Evolutionary conservation across 352 stramenopile species (phyloP), one percentile per base, ranked within the genome.

Genomic region (Phytophthora sp.): DNA sequence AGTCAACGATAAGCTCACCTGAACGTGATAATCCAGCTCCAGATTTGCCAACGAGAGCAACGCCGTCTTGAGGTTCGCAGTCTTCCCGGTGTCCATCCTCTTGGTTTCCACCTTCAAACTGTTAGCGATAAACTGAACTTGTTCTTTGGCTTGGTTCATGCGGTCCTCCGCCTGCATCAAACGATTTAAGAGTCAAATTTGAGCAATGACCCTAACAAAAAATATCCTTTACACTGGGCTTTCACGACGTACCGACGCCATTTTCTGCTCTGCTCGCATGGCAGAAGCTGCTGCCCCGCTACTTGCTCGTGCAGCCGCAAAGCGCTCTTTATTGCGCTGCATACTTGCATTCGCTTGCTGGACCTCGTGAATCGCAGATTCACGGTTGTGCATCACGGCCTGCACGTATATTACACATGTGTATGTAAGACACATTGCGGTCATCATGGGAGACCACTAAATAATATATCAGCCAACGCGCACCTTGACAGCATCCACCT

Each of bases 311-410:
- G 88, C 88, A 56, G 88, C 88, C 16, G 88, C 88, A 66, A 96
- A 96, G 0, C 86, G 78, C 60, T 96, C 88, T 74, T 96, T 96
- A 66, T 96, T 96, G 35, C 88, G 72, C 57, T 96, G 88, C 88
- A 96, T 96, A 54, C 84, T 94, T 5, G 85, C 84, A 71, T 92
- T 96, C n/a, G 88, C 86, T 82, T 94, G 80, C 53, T 95, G 86
- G 3, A 96, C 88, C 70, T 96, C 88, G 21, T 90, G 63, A 41
- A 96, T 94, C 27, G 88, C 88, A 18, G 84, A 88, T 51, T 96
- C 86, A 1, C 88, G 88, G 66, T 96, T 96, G 66, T 79, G 84
- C 78, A 96, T 92, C 20, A 96, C 88, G 16, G 86, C 80, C 88
- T 95, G 27, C 12, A 65, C 18, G 55, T 16, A n/a, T n/a, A n/a